A percentile compares a stretch with the other conserved stretches of the same genome.
These are phyloP conservation scores for Anastatica hierochuntica DNA, from an alignment of 345 rosid species.

Conservation along the genomic window DNA sequence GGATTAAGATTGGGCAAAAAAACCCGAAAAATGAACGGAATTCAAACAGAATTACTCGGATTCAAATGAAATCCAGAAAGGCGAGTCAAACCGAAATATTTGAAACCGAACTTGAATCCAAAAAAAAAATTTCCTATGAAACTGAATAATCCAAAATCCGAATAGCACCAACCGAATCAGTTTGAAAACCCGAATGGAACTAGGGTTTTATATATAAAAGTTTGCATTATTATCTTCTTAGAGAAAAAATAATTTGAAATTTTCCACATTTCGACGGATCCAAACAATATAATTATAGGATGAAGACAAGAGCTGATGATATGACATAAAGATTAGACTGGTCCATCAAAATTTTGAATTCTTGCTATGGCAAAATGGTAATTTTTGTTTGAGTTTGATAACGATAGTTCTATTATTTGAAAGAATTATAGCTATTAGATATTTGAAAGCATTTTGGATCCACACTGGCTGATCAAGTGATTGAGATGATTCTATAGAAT, in stretches of 20 bases:
- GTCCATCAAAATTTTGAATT: conserved; percentile 18
- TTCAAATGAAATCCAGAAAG: too few relatives aligned
- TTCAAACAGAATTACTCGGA: too few relatives aligned
- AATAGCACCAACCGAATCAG: too few relatives aligned
- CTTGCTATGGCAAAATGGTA: conserved; percentile 5
- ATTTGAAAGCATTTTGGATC: neutral
- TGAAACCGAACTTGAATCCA: too few relatives aligned
- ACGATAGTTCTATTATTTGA: neutral
- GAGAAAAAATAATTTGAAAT: neutral
- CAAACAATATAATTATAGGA: conserved; percentile 1
- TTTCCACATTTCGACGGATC: conserved; percentile 8
- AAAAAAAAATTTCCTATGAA: too few relatives aligned
- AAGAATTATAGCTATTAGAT: neutral
- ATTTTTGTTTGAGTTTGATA: neutral
- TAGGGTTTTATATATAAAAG: neutral
- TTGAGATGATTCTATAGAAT: neutral
- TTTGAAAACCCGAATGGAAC: too few relatives aligned
- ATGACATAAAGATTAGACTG: conserved; percentile 21
- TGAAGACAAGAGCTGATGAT: conserved; percentile 29
- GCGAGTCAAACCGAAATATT: too few relatives aligned
- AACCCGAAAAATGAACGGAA: too few relatives aligned
- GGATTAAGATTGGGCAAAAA: too few relatives aligned
- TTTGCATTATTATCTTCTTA: neutral
- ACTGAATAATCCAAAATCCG: too few relatives aligned
- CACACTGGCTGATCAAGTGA: neutral